Evolutionary conservation across 169 alveolate genomes (phyloP), one percentile per base, ranked within the genome.

Genomic region (Cryptosporidium baileyi): DNA sequence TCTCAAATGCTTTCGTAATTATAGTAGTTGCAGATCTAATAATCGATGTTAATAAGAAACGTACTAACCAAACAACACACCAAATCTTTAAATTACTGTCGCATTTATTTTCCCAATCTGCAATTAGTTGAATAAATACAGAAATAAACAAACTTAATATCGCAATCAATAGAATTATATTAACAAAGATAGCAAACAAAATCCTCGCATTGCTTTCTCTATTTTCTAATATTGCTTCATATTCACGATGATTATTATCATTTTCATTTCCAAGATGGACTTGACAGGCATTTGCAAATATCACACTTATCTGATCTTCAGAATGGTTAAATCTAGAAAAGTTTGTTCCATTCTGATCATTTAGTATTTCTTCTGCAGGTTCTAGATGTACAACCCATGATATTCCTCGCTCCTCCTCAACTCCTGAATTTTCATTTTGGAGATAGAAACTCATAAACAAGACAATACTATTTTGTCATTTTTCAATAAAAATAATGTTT

Each of bases 361-460:
- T 49, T 5, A 36, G 47, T 32, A 65, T 34, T 26, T 44, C 45
- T 28, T 65, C 81, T n/a, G 63, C 63, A 30, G 81, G 61, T 47
- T 65, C 81, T 19, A 65, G 13, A 32, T 65, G 81, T 9, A 65
- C 81, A 2, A 44, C 26, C 81, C 81, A 65, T 24, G 81, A 65
- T 19, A 65, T 65, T 28, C 81, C 81, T 19, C 24, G 38, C 15
- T 65, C 81, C 81, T 65, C 81, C 30, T 65, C 81, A 15, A 65
- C 61, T 24, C 79, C 79, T 62, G 81, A 44, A 36, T 32, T 65
- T 36, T 65, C 81, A 47, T 51, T 65, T 26, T 44, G 81, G 51
- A 65, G 61, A 65, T 65, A 65, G 81, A 65, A 65, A 65, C 81
- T 65, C 81, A 65, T 65, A 45, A 65, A 65, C 74, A 40, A 32